Percentiles rank a stretch among this genome's conserved stretches.
phyloP scores from a whole-genome alignment of 176 grass and related monocot species.

The Tuctoria greenei region DNA sequence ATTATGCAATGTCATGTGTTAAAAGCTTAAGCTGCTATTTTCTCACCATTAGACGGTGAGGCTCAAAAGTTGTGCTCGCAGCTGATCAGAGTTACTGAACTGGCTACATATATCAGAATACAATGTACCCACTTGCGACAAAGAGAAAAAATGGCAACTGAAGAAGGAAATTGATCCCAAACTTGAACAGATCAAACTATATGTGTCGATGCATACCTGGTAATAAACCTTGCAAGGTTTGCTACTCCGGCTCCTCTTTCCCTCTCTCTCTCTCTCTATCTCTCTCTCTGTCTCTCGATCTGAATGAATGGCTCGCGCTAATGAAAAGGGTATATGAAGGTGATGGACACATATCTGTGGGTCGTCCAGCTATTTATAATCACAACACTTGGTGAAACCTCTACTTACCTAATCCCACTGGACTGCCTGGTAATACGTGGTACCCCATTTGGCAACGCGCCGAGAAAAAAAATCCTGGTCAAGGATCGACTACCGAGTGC shows the following conservation, averaged over 20 bases:
- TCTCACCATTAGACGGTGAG: background rate
- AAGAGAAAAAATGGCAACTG: too few relatives aligned
- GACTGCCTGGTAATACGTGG: background rate
- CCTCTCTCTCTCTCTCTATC: background rate
- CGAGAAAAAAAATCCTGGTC: slow-evolving; percentile 11
- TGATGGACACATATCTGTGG: slow-evolving; percentile 27
- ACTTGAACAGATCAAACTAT: slow-evolving; percentile 11
- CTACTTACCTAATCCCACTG: slow-evolving; percentile 37
- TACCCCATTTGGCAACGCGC: background rate
- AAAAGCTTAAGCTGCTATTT: background rate
- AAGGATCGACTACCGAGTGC: slow-evolving; percentile 25
- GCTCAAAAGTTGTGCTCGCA: too few relatives aligned
- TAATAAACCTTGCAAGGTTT: background rate
- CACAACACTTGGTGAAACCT: slow-evolving; percentile 15
- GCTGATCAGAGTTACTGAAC: too few relatives aligned
- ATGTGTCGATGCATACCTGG: slow-evolving; percentile 1
- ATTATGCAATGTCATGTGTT: background rate
- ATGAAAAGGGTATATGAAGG: background rate
- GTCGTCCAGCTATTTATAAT: slow-evolving; percentile 38
- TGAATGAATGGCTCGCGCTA: background rate
- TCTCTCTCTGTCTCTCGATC: background rate
- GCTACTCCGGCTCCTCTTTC: slow-evolving; percentile 14
- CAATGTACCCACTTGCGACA: too few relatives aligned
- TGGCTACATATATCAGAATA: too few relatives aligned
- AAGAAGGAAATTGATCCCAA: slow-evolving; percentile 18